Percentiles rank a stretch among this genome's conserved stretches.
phyloP scores from a whole-genome alignment of 306 rosid genomes.

The Carpinus viminea region DNA sequence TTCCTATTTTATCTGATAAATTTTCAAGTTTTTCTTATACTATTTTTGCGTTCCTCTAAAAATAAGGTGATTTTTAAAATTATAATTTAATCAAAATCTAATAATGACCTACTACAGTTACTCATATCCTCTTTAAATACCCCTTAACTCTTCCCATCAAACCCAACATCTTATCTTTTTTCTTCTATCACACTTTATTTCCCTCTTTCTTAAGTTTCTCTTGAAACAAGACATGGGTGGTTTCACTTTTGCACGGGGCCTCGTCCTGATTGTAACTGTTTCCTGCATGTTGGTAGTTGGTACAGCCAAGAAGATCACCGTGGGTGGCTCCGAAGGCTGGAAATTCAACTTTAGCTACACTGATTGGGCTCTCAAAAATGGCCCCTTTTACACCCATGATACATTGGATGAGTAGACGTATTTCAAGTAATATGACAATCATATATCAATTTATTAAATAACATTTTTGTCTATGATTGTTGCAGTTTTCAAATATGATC shows the following conservation, averaged over 20 bases:
- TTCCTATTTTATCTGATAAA: too few species aligned
- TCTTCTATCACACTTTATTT: too few species aligned
- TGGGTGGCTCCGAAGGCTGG: conserved; percentile 65
- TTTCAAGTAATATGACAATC: too few species aligned
- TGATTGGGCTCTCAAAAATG: conserved; percentile 51
- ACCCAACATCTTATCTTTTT: too few species aligned
- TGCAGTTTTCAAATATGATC: conserved; percentile 73
- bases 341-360: conserved; percentile 54
- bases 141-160: too few species aligned
- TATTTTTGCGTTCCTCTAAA: too few species aligned
- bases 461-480: not conserved
- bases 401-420: conserved; percentile 46
- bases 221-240: not conserved
- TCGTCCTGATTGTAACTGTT: conserved; percentile 13
- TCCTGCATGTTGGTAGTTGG: conserved; percentile 29
- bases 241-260: conserved; percentile 12
- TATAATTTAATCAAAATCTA: too few species aligned
- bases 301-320: conserved; percentile 40
- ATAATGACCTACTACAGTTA: too few species aligned
- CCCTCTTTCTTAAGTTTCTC: not conserved
- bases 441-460: too few species aligned
- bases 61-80: too few species aligned
- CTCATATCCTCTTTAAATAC: too few species aligned
- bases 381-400: conserved; percentile 58
- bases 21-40: too few species aligned